Conservation (phyloP, 768 basidiomycete species). For the Russula vinacea region DNA sequence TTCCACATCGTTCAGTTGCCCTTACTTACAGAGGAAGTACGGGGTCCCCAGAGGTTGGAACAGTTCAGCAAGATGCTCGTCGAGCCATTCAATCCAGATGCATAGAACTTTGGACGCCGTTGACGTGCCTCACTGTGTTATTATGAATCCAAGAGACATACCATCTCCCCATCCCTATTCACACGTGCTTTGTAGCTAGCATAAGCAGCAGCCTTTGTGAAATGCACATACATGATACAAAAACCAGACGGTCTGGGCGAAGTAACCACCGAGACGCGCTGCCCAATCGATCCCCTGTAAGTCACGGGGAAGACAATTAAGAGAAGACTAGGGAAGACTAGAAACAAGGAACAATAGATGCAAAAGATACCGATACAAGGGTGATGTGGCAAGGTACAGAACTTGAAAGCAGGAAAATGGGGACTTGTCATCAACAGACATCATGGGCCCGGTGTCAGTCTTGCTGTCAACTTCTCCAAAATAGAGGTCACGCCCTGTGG, state of each 20-base stretch:
- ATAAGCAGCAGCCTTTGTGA: neutral
- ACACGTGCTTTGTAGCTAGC: neutral
- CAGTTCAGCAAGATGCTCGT: slow-evolving; percentile 93
- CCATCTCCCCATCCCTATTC: neutral
- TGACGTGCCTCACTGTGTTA: neutral
- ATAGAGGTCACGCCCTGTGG: slow-evolving; percentile 45
- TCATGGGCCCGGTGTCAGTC: slow-evolving; percentile 26
- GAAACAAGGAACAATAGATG: slow-evolving; percentile 23
- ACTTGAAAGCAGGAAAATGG: neutral
- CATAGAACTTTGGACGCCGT: neutral
- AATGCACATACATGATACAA: slow-evolving; percentile 25
- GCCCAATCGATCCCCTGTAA: neutral
- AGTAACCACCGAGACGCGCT: neutral
- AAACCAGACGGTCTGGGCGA: neutral
- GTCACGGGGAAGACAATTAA: slow-evolving; percentile 8
- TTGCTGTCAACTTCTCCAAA: slow-evolving; percentile 42
- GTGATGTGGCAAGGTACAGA: slow-evolving; percentile 18
- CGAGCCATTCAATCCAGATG: slow-evolving; percentile 62
- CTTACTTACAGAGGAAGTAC: slow-evolving; percentile 92
- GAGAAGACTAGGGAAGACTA: slow-evolving; percentile 10
- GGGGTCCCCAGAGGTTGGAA: slow-evolving; percentile 89
- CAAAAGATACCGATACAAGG: slow-evolving; percentile 23
- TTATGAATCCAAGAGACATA: neutral
- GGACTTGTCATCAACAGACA: neutral
- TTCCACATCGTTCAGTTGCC: slow-evolving; percentile 97